These are phyloP conservation scores for Periconia sp. DNA, from an alignment of 2,329 filamentous ascomycete genomes.

Conservation along the genomic window DNA sequence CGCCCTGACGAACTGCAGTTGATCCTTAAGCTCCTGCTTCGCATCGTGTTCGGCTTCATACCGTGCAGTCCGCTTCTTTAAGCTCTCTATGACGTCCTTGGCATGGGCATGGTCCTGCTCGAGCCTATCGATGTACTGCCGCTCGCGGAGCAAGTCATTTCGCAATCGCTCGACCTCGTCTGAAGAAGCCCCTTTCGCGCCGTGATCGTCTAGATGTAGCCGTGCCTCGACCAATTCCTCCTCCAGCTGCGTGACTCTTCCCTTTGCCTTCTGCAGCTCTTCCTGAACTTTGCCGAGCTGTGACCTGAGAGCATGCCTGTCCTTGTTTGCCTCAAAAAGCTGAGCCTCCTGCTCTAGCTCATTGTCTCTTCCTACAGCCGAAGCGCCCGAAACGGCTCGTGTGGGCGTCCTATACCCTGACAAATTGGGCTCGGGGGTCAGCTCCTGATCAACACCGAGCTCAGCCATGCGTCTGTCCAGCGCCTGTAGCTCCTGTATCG, in stretches of 20 bases:
- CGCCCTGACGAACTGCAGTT: conserved; percentile 55
- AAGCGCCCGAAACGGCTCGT: conserved; percentile 34
- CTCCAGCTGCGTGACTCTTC: conserved; percentile 53
- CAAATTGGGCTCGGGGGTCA: conserved; percentile 39
- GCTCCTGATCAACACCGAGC: conserved; percentile 42
- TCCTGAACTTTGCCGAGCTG: conserved; percentile 48
- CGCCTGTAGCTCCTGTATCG: conserved; percentile 48
- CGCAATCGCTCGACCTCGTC: conserved; percentile 53
- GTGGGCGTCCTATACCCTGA: conserved; percentile 42
- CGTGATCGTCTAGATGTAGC: conserved; percentile 51
- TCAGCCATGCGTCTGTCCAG: conserved; percentile 43
- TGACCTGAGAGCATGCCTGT: conserved; percentile 51
- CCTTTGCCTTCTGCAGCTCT: conserved; percentile 50
- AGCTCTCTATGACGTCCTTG: conserved; percentile 52
- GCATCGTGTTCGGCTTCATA: conserved; percentile 49
- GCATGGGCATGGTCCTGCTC: conserved; percentile 54
- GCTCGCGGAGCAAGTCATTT: conserved; percentile 51
- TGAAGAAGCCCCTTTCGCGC: conserved; percentile 44
- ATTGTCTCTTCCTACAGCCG: conserved; percentile 46
- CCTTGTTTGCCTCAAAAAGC: conserved; percentile 55
- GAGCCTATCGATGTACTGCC: conserved; percentile 58
- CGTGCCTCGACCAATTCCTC: conserved; percentile 56
- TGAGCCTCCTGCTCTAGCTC: conserved; percentile 58
- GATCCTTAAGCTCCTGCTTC: conserved; percentile 58
- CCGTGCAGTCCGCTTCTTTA: conserved; percentile 53